Percentiles rank a stretch among this genome's conserved stretches.
Conservation (phyloP, 805 yeast species). For the Saccharomycopsis olivae region DNA sequence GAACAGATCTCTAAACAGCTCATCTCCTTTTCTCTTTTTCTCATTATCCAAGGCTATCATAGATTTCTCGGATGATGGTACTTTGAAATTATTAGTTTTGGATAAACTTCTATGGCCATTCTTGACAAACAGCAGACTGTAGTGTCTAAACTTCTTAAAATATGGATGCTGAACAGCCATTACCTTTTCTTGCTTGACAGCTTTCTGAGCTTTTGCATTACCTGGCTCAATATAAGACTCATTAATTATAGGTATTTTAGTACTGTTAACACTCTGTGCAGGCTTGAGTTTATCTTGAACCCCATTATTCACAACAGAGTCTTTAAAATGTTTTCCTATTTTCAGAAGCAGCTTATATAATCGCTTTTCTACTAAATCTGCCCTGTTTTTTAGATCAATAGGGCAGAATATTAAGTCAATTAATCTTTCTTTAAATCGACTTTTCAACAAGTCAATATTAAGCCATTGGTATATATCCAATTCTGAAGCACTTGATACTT, state of each 20-base stretch:
- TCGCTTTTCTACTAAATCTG: background rate
- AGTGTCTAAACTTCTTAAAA: slow-evolving; percentile 5
- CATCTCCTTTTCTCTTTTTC: background rate
- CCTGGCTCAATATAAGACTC: background rate
- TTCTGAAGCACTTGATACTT: slow-evolving; percentile 2
- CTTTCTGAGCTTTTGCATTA: background rate
- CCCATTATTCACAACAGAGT: background rate
- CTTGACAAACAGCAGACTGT: too few relatives aligned
- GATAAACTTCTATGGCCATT: too few relatives aligned
- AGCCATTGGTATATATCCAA: slow-evolving; percentile 9
- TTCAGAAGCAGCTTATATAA: slow-evolving; percentile 1
- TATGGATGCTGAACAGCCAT: slow-evolving; percentile 15
- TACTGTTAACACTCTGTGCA: background rate
- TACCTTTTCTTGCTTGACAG: slow-evolving; percentile 3
- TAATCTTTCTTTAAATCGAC: slow-evolving; percentile 1
- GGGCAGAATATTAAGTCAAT: slow-evolving; percentile 11
- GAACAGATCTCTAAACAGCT: background rate
- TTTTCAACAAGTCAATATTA: slow-evolving; percentile 9
- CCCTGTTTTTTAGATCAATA: slow-evolving; percentile 1
- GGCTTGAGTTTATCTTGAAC: background rate
- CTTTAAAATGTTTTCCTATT: slow-evolving; percentile 14
- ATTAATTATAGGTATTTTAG: too few relatives aligned
- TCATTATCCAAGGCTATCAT: background rate
- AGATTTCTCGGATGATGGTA: background rate
- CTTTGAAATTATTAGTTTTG: background rate